Conservation (phyloP, 2,329 filamentous ascomycete genomes). For the Leptographium procerum region DNA sequence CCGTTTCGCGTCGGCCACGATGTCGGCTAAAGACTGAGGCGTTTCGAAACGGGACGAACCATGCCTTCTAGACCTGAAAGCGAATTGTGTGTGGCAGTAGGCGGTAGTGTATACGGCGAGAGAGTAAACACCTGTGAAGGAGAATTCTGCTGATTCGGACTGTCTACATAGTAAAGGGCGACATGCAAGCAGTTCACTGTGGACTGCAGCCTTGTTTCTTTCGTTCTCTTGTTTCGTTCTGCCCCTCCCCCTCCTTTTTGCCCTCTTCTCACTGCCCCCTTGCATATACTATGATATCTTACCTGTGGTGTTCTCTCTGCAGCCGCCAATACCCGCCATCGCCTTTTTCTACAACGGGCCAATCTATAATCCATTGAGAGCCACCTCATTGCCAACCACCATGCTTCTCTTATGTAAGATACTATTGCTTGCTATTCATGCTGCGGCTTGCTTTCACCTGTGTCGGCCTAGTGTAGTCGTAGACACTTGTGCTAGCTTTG, state of each 20-base stretch:
- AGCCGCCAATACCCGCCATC: neutral
- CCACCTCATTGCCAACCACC: neutral
- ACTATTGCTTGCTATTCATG: neutral
- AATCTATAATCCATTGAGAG: neutral
- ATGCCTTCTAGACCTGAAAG: neutral
- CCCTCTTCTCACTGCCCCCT: neutral
- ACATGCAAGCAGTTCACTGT: too few relatives aligned
- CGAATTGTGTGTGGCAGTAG: neutral
- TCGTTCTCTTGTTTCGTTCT: neutral
- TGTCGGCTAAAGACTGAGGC: neutral
- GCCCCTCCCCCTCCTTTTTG: neutral
- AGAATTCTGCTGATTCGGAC: too few relatives aligned
- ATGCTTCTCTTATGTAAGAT: neutral
- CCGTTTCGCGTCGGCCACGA: neutral
- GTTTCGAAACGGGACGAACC: neutral
- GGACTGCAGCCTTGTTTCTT: too few relatives aligned
- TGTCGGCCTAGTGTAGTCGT: neutral
- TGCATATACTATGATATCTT: too few relatives aligned
- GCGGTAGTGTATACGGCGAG: neutral
- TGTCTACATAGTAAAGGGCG: too few relatives aligned
- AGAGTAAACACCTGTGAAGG: too few relatives aligned
- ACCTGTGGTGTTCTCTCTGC: neutral
- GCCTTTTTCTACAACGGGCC: neutral
- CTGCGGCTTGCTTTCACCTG: neutral
- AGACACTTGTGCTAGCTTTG: neutral